A percentile compares a stretch with the other conserved stretches of the same genome.
Evolutionary conservation across 495 filamentous ascomycete genomes (phyloP).

Genomic region (Penicillium maclennaniae): DNA sequence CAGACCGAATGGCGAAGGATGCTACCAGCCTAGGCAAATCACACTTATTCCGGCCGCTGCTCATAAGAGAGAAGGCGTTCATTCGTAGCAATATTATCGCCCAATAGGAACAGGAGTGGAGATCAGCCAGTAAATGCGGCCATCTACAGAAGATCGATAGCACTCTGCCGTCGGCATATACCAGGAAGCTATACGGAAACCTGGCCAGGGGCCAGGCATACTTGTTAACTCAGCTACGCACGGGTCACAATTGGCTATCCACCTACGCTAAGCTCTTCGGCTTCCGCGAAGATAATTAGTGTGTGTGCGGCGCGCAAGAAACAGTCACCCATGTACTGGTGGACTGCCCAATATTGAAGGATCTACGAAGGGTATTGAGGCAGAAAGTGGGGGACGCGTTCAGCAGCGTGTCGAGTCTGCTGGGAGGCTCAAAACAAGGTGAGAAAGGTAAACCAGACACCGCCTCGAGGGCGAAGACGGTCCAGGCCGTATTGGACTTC

Average conservation of each 20-base stretch:
- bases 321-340: slow-evolving; percentile 19
- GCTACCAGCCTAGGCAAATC: slow-evolving; percentile 13
- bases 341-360: background rate
- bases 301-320: slow-evolving; percentile 17
- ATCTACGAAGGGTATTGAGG: too few species aligned
- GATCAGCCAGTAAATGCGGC: slow-evolving; percentile 2
- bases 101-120: slow-evolving; percentile 19
- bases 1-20: slow-evolving; percentile 9
- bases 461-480: slow-evolving; percentile 18
- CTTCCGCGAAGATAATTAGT: slow-evolving; percentile 16
- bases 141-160: slow-evolving; percentile 14
- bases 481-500: slow-evolving; percentile 27
- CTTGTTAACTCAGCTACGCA: slow-evolving; percentile 19
- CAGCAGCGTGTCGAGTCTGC: slow-evolving; percentile 21
- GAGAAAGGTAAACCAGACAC: slow-evolving; percentile 1
- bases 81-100: background rate
- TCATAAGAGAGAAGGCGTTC: slow-evolving; percentile 11
- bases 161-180: slow-evolving; percentile 13
- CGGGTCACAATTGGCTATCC: slow-evolving; percentile 19
- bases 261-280: slow-evolving; percentile 8
- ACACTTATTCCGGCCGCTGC: slow-evolving; percentile 15
- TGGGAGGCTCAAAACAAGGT: slow-evolving; percentile 23
- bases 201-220: slow-evolving; percentile 13
- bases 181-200: slow-evolving; percentile 13
- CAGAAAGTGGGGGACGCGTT: background rate